Conservation (phyloP, 2,329 filamentous ascomycete genomes). For the Neonectria faginata region DNA sequence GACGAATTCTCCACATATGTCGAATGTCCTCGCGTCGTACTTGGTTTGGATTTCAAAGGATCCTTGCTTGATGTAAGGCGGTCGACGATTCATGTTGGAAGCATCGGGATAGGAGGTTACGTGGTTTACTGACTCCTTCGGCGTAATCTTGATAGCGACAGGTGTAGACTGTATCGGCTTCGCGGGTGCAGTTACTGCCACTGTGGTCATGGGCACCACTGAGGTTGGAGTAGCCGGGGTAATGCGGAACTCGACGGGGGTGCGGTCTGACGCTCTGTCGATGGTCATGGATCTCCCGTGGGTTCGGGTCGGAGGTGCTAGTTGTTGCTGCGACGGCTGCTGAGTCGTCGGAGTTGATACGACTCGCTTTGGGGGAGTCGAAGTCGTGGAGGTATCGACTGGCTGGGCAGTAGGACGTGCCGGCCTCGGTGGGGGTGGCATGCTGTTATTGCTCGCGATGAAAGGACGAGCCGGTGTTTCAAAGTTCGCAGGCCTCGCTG, state of each 20-base stretch:
- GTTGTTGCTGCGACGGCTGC: conserved; percentile 45
- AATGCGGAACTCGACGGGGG: conserved; percentile 39
- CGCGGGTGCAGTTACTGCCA: conserved; percentile 33
- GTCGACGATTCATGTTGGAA: conserved; percentile 84
- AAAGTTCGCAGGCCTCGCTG: conserved; percentile 58
- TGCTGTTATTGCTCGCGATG: conserved; percentile 31
- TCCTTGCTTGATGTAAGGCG: conserved; percentile 79
- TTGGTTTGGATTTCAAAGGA: conserved; percentile 83
- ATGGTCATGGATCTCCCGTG: conserved; percentile 50
- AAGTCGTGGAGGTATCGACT: conserved; percentile 29
- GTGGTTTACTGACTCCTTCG: conserved; percentile 61
- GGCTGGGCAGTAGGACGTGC: conserved; percentile 52
- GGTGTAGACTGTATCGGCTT: conserved; percentile 36
- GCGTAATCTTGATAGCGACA: conserved; percentile 33
- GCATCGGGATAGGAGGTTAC: conserved; percentile 83
- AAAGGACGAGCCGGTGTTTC: conserved; percentile 39
- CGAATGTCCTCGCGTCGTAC: conserved; percentile 87
- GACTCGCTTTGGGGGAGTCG: conserved; percentile 47
- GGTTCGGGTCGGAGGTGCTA: conserved; percentile 46
- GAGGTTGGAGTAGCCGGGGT: conserved; percentile 37
- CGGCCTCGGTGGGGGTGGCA: conserved; percentile 57
- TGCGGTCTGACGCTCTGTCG: conserved; percentile 51
- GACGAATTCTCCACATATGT: conserved; percentile 87
- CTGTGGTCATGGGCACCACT: neutral
- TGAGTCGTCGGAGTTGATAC: conserved; percentile 49